Evolutionary conservation across 1,139 yeast species (phyloP).

Genomic region (Saccharomyces pastorianus): DNA sequence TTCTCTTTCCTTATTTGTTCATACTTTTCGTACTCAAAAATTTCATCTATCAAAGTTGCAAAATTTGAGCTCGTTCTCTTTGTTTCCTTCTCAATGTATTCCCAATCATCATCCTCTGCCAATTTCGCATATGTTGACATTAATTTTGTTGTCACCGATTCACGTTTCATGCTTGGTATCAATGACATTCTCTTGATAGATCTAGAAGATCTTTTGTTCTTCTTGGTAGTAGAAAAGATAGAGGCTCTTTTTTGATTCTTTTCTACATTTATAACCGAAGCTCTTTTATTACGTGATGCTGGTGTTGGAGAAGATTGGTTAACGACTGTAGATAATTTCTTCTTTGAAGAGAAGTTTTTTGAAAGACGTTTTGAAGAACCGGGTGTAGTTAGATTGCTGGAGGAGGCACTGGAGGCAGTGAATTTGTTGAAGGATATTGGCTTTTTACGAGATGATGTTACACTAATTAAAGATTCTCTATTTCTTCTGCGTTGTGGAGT

Average conservation of each 20-base stretch:
- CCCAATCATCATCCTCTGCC: constrained; percentile 59
- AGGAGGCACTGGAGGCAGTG: constrained; percentile 14
- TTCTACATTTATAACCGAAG: constrained; percentile 16
- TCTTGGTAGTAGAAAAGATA: constrained; percentile 17
- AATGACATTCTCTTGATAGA: constrained; percentile 32
- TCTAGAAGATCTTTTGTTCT: constrained; percentile 25
- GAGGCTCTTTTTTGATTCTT: constrained; percentile 32
- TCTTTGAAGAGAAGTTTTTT: constrained; percentile 10
- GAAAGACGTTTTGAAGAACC: constrained; percentile 13
- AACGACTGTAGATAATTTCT: constrained; percentile 21
- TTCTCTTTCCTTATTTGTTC: constrained; percentile 49
- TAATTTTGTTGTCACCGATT: constrained; percentile 54
- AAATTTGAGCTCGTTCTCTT: constrained; percentile 71
- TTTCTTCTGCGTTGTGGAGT: constrained; percentile 37
- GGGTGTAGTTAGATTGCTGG: constrained; percentile 17
- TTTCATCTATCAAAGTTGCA: constrained; percentile 67
- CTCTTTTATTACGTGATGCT: constrained; percentile 22
- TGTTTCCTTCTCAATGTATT: constrained; percentile 62
- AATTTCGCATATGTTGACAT: constrained; percentile 60
- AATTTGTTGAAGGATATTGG: constrained; percentile 48
- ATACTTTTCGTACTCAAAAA: constrained; percentile 56
- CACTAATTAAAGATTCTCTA: constrained; percentile 46
- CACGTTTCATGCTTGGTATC: constrained; percentile 45
- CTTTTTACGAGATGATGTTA: constrained; percentile 46
- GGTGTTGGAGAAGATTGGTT: constrained; percentile 28